Conservation (phyloP, 2,329 filamentous ascomycete species). For the Ascochyta koolunga region DNA sequence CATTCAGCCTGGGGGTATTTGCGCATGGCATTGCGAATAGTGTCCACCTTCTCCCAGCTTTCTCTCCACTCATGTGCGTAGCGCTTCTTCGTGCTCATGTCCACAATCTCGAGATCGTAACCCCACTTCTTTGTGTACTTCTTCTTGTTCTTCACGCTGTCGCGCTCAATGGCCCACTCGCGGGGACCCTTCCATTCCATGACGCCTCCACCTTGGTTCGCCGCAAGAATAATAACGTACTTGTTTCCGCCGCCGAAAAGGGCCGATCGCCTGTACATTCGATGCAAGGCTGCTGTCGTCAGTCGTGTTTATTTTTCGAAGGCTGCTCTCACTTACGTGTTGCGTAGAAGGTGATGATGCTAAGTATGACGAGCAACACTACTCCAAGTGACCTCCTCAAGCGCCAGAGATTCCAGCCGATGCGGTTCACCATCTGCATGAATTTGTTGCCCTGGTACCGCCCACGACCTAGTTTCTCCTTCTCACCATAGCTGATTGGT, state of each 20-base stretch:
- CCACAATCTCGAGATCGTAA: constrained; percentile 93
- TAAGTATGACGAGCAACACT: constrained; percentile 64
- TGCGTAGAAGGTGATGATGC: constrained; percentile 71
- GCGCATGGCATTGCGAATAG: constrained; percentile 82
- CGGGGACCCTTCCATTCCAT: constrained; percentile 99
- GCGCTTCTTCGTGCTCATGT: constrained; percentile 98
- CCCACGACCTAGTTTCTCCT: constrained; percentile 74
- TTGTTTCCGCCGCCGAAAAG: constrained; percentile 86
- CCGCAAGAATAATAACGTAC: constrained; percentile 89
- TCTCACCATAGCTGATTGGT: constrained; percentile 73
- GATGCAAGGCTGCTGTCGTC: constrained; percentile 58
- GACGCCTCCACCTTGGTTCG: constrained; percentile 93
- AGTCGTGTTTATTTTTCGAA: neutral
- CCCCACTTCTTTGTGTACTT: constrained; percentile 88
- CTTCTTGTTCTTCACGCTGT: constrained; percentile 94
- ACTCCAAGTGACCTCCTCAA: constrained; percentile 68
- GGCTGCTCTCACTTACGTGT: constrained; percentile 66
- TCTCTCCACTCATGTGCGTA: constrained; percentile 99
- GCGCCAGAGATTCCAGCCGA: constrained; percentile 65
- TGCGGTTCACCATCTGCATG: constrained; percentile 42
- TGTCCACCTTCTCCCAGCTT: constrained; percentile 99
- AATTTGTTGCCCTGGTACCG: constrained; percentile 48
- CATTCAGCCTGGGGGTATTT: constrained; percentile 97
- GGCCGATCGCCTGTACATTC: constrained; percentile 71
- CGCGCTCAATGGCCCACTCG: constrained; percentile 97